Evolutionary conservation across 768 basidiomycete species (phyloP).

Genomic region (Tricholoma terreum): DNA sequence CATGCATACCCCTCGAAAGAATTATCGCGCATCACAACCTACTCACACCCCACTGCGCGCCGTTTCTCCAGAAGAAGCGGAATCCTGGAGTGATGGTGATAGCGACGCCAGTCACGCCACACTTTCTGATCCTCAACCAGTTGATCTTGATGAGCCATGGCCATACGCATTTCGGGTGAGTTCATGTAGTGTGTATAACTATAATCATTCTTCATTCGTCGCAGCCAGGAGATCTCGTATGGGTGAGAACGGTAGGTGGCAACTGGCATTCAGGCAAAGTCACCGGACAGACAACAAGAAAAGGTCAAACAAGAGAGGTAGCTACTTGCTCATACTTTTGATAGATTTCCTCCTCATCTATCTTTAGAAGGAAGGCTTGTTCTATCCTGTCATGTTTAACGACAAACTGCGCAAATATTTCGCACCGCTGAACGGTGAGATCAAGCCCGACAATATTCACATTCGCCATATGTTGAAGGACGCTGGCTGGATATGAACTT

Average conservation of each 20-base stretch:
- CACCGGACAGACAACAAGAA: slow-evolving; percentile 40
- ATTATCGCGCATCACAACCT: slow-evolving; percentile 6
- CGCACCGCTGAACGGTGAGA: slow-evolving; percentile 62
- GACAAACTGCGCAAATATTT: slow-evolving; percentile 55
- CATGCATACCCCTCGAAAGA: slow-evolving; percentile 13
- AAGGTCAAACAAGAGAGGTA: slow-evolving; percentile 47
- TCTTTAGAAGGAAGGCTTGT: slow-evolving; percentile 46
- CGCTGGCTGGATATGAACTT: slow-evolving; percentile 42
- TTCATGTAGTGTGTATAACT: slow-evolving; percentile 9
- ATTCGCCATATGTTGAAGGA: slow-evolving; percentile 45
- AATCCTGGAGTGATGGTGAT: slow-evolving; percentile 33
- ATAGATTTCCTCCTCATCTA: neutral
- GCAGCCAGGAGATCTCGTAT: slow-evolving; percentile 47
- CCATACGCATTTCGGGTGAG: slow-evolving; percentile 51
- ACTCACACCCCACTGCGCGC: slow-evolving; percentile 22
- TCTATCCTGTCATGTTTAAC: slow-evolving; percentile 52
- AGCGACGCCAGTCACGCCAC: slow-evolving; percentile 32
- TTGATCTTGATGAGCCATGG: slow-evolving; percentile 48
- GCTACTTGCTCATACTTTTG: slow-evolving; percentile 10
- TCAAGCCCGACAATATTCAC: slow-evolving; percentile 55
- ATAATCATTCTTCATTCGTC: neutral
- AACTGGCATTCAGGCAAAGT: slow-evolving; percentile 53
- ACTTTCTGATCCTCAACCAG: slow-evolving; percentile 29
- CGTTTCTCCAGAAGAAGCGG: slow-evolving; percentile 33
- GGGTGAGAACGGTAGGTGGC: slow-evolving; percentile 49